Base-by-base conservation (phyloP, 2,329 filamentous ascomycete genomes). In the Tolypocladium paradoxum region DNA sequence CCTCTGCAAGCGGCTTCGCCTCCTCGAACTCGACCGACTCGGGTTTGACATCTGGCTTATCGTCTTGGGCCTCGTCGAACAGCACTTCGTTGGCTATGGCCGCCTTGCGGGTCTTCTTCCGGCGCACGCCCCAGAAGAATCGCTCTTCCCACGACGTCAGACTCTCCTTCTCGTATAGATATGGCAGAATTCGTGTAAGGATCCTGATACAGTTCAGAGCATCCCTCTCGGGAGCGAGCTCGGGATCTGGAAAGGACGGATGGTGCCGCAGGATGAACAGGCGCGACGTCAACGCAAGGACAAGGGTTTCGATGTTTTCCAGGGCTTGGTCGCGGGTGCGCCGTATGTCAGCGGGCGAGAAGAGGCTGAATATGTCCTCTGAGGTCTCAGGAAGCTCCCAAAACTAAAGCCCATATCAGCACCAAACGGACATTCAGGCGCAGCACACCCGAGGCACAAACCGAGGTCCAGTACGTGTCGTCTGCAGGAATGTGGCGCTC, bases 351-450 rank as follows among this genome's bases (percentile, higher is more conserved):
- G 85, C 83, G 6, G 90, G 84, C 37, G 91, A 90, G 72, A 96
- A 97, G 56, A 97, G 82, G 66, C 90, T 95, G 75, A 97, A 97
- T 64, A 99, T 85, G 75, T 99, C 93, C 67, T 97, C 93, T 51
- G 89, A 84, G 16, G 90, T 91, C 70, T 97, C 93, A 57, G 93
- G 93, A 45, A 99, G 84, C 70, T 96, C 89, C 91, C 92, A 97
- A 74, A 97, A 97, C 88, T 96, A 56, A 9, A 37, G n/a, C 18
- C 33, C 20, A 34, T 35, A 47, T 58, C 50, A 58, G 55, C 48
- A 52, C 37, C 48, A n/a, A 43, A 22, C 35, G 22, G 35, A 24
- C 9, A 12, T 2, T 11, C 6, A 14, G 16, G 48, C 22, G 22
- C 8, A 33, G 43, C 18, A n/a, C 27, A 12, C 14, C 14, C 20